phyloP scores from a whole-genome alignment of 2,329 filamentous ascomycete species.

The Clonostachys sp. region DNA sequence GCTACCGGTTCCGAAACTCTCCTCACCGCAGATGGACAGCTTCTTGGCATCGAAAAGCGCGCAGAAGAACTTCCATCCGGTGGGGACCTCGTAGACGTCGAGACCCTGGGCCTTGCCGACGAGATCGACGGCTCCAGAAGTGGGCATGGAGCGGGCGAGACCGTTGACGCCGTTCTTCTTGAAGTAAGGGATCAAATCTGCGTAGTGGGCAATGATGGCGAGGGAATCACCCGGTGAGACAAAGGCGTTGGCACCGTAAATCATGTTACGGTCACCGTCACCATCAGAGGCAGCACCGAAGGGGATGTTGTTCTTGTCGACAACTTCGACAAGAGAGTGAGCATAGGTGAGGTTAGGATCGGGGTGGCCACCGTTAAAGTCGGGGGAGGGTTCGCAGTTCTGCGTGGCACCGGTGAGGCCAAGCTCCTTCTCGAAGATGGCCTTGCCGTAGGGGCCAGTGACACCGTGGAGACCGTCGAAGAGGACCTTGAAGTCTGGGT shows the following conservation, averaged over 20 bases:
- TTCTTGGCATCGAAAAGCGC: slow-evolving; percentile 91
- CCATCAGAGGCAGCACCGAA: slow-evolving; percentile 96
- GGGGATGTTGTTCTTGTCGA: slow-evolving; percentile 86
- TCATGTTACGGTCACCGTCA: slow-evolving; percentile 99
- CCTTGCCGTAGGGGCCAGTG: slow-evolving; percentile 89
- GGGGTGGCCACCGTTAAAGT: slow-evolving; percentile 96
- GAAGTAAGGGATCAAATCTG: slow-evolving; percentile 96
- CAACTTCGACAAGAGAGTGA: slow-evolving; percentile 86
- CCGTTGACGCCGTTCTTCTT: slow-evolving; percentile 95
- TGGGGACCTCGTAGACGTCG: slow-evolving; percentile 92
- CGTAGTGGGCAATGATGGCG: slow-evolving; percentile 96
- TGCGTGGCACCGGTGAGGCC: slow-evolving; percentile 75
- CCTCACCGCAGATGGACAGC: slow-evolving; percentile 97
- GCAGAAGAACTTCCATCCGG: slow-evolving; percentile 99
- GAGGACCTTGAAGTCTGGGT: slow-evolving; percentile 92
- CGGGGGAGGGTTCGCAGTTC: slow-evolving; percentile 87
- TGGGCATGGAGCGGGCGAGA: slow-evolving; percentile 95
- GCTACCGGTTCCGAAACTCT: slow-evolving; percentile 95
- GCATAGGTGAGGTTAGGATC: slow-evolving; percentile 98
- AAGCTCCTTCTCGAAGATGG: slow-evolving; percentile 92
- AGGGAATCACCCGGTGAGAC: slow-evolving; percentile 96
- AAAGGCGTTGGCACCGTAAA: slow-evolving; percentile 94
- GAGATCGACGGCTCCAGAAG: slow-evolving; percentile 89
- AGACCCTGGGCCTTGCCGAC: slow-evolving; percentile 94
- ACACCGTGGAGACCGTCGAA: slow-evolving; percentile 95